Evolutionary conservation across 2,329 filamentous ascomycete genomes (phyloP), one percentile per base, ranked within the genome.

Genomic region (Colletotrichum filicis): DNA sequence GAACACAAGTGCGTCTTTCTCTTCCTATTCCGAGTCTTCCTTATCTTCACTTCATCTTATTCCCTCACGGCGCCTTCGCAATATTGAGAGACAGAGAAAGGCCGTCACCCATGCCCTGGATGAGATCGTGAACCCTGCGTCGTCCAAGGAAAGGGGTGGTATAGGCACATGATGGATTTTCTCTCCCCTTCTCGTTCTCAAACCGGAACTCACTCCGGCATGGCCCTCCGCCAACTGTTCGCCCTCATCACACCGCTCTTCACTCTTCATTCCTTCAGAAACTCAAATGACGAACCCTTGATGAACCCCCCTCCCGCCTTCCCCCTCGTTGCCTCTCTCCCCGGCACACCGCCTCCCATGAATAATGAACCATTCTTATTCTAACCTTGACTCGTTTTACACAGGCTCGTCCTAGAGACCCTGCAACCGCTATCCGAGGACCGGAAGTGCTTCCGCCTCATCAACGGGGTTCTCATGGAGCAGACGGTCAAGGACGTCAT

Each of bases 371-470:
- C 14, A 24, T 35, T 59, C 14, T 19, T 37, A 32, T 8, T 35
- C n/a, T 66, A 11, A 57, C 59, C 59, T 26, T 16, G 61, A 19
- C 52, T 16, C 61, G 11, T 37, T 30, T 12, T 4, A 32, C 22
- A 64, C 28, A 98, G 97, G 84, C 93, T 98, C 76, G 97, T 99
- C 42, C 90, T 98, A 64, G 96, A 98, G 81, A 98, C 96, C 4
- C 86, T 99, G 75, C 90, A 93, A 73, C 95, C 95, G 58, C 89
- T 98, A 28, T 88, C 94, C 1, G 89, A 88, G 75, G 93, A 97
- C 76, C 94, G 97, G 79, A 99, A 98, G 86, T 98, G 96, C 85
- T 99, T 98, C 85, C 95, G 97, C 78, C 95, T 99, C 90, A 97
- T 99, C 83, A 98, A 99, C 83, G 97, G 97, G 58, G 95, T 98